phyloP scores from a whole-genome alignment of 345 rosid species.

The Rubroshorea leprosula region DNA sequence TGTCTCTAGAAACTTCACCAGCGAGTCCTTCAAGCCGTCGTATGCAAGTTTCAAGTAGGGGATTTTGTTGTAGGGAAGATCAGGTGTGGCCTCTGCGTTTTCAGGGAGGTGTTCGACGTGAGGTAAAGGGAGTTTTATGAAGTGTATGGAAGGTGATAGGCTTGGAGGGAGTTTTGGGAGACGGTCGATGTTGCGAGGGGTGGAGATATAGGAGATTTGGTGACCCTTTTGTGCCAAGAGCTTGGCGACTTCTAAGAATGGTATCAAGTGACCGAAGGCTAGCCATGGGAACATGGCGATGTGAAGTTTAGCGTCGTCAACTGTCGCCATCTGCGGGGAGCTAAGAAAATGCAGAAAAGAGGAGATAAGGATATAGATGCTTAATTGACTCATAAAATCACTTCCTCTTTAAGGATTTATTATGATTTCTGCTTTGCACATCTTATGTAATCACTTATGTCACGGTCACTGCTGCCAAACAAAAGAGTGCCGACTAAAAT shows the following conservation, averaged over 20 bases:
- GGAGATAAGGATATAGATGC: no score
- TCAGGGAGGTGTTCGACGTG: not conserved
- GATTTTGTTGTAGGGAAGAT: not conserved
- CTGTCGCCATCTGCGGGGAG: not conserved
- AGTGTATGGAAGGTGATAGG: not conserved
- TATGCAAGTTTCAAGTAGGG: not conserved
- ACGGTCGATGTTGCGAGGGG: not conserved
- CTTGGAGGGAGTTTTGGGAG: not conserved
- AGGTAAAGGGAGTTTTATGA: not conserved
- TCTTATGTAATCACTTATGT: no score
- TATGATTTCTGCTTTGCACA: no score
- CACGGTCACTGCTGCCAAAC: no score
- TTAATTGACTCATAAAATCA: no score
- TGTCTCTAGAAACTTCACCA: not conserved
- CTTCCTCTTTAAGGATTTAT: no score
- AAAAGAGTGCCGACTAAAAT: no score
- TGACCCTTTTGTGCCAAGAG: slow-evolving; percentile 7
- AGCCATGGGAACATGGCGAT: slow-evolving; percentile 7
- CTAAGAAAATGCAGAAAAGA: not conserved
- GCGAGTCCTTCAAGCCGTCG: not conserved
- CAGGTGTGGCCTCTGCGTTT: not conserved
- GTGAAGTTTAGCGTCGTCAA: not conserved
- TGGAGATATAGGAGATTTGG: slow-evolving; percentile 7
- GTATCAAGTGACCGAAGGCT: slow-evolving; percentile 4
- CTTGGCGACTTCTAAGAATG: slow-evolving; percentile 1